A percentile compares a stretch with the other conserved stretches of the same genome.
These are phyloP conservation scores for Scenedesmus sp. DNA, from an alignment of 163 green algal species.

Conservation along the genomic window DNA sequence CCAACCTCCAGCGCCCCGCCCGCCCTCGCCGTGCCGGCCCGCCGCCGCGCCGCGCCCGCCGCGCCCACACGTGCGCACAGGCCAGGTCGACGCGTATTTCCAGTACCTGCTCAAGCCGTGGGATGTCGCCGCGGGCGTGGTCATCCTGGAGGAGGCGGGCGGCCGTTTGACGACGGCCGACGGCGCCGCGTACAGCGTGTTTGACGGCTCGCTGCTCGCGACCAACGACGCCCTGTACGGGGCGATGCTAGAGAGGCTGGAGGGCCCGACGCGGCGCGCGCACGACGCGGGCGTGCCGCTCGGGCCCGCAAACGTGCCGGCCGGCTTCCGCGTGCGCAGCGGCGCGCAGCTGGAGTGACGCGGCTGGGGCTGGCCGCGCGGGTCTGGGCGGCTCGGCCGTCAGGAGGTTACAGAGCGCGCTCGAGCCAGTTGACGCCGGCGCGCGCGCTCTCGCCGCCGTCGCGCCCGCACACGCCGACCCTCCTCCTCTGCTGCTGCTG, in stretches of 20 bases:
- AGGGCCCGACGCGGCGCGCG: conserved; percentile 55
- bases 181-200: conserved; percentile 77
- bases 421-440: too few species aligned
- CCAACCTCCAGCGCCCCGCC: too few species aligned
- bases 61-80: conserved; percentile 34
- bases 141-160: conserved; percentile 73
- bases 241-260: conserved; percentile 63
- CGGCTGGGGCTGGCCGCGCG: too few species aligned
- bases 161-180: conserved; percentile 64
- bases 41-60: too few species aligned
- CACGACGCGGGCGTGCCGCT: conserved; percentile 58
- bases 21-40: too few species aligned
- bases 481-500: too few species aligned
- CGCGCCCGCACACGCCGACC: too few species aligned
- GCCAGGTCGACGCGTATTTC: conserved; percentile 72
- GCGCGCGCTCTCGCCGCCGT: too few species aligned
- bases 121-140: conserved; percentile 61
- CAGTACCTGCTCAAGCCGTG: conserved; percentile 78
- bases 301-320: conserved; percentile 59
- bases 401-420: too few species aligned
- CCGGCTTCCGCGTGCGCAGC: conserved; percentile 51
- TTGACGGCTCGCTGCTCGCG: conserved; percentile 84
- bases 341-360: conserved; percentile 55
- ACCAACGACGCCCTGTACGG: conserved; percentile 74
- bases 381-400: too few species aligned